Base-by-base conservation (phyloP, 2,329 filamentous ascomycete species). In the Taxawa tesnikishii region DNA sequence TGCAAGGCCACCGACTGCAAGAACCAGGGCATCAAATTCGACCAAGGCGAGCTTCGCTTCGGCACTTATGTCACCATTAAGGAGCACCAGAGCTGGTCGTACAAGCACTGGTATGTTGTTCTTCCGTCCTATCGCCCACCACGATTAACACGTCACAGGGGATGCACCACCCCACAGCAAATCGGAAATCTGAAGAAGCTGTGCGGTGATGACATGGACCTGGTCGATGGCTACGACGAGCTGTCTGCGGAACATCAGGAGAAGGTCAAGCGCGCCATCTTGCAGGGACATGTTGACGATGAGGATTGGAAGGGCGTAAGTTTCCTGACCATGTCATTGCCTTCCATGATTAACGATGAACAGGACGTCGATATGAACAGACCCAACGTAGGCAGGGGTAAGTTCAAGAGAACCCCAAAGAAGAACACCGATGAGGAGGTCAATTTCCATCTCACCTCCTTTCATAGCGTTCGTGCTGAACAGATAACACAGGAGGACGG, bases 231-330 rank as follows among this genome's bases (percentile, higher is more conserved):
- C 37, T 92, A 72, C 41, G 83, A 92, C 14, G 83, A 90, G 40
- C 58, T 93, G 3, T 60, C 75, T 23, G 59, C 66, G 0, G 78
- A 83, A 2, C 46, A 73, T 2, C 74, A 87, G 55, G 72, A 72
- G 27, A 94, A 90, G 63, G 63, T 94, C 42, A 65, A 70, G 31
- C 70, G 69, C 28, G 83, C 80, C 31, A 55, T 94, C 15, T 66
- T 70, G 37, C 70, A 87, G 51, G 84, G 83, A 15, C 82, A 90
- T 46, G 79, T 96, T 45, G 79, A 81, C 43, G 68, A 83, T 26
- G 78, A 83, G 31, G 88, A 94, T 45, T 94, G 84, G 75, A 88
- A 79, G 19, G 84, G 84, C 9, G 85, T 93, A 68, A 60, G 80
- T 64, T 15, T 45, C 15, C 33, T 16, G 26, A 41, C 17, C 15